Conservation (phyloP, 768 basidiomycete species). For the Mycena vitilis region DNA sequence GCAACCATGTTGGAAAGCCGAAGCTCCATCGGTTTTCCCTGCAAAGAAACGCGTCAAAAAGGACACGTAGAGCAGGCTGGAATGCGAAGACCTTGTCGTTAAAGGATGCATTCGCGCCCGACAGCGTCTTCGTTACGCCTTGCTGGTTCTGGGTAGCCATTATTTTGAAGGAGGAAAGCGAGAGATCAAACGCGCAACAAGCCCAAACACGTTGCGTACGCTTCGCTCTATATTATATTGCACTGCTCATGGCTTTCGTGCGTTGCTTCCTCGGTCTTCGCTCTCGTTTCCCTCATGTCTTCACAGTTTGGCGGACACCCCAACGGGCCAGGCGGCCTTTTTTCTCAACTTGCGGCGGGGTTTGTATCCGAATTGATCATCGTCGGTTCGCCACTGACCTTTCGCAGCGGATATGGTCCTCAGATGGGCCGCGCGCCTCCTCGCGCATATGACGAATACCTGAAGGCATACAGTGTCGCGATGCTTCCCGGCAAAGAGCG, state of each 20-base stretch:
- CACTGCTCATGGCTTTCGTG: slow-evolving; percentile 57
- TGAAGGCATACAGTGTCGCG: slow-evolving; percentile 95
- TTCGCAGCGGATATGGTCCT: slow-evolving; percentile 62
- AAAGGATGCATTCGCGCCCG: slow-evolving; percentile 81
- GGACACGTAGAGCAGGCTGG: slow-evolving; percentile 7
- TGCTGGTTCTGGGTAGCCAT: slow-evolving; percentile 52
- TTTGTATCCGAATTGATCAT: not conserved
- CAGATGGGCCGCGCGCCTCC: slow-evolving; percentile 65
- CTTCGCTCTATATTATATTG: not conserved
- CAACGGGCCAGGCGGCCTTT: slow-evolving; percentile 68
- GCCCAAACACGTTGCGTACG: slow-evolving; percentile 38
- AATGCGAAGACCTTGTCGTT: slow-evolving; percentile 78
- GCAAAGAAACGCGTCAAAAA: slow-evolving; percentile 37
- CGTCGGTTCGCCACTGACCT: slow-evolving; percentile 52
- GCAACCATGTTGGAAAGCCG: slow-evolving; percentile 97
- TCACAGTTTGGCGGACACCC: slow-evolving; percentile 53
- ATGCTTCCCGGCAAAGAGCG: slow-evolving; percentile 90
- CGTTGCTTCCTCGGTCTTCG: slow-evolving; percentile 33
- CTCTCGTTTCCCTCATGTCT: slow-evolving; percentile 21
- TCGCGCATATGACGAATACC: slow-evolving; percentile 89
- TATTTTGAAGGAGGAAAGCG: not conserved
- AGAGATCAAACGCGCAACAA: slow-evolving; percentile 19
- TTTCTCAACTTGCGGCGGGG: slow-evolving; percentile 69
- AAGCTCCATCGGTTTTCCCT: slow-evolving; percentile 99
- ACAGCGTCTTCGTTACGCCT: slow-evolving; percentile 55